Base-by-base conservation (phyloP, 129 eudicot species). In the Flaveria sonorensis region DNA sequence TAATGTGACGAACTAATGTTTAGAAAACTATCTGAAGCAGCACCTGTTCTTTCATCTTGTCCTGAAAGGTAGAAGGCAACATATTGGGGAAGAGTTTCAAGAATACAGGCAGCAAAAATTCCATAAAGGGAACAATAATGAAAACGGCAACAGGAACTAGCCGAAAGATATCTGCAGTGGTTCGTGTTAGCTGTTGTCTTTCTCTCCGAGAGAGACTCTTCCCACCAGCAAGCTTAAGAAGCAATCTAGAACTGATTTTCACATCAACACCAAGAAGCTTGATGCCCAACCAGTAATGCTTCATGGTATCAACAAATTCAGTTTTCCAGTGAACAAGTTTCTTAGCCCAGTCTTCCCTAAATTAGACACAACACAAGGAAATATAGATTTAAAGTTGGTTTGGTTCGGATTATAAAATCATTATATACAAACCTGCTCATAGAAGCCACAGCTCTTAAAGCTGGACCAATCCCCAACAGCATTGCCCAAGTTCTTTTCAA, bases 1-100 rank as follows among this genome's bases (percentile, higher is more conserved):
- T 16, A 30, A 82, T 72, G 72, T 55, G 36, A 77, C 70, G 56
- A 66, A 56, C 59, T 20, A n/a, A 56, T 57, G 77, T 32, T 71
- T 71, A 36, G 28, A 15, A 61, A 21, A 55, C 59, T 13, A 26
- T 56, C 67, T 64, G 32, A 48, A 74, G n/a, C 63, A 18, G 71
- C 42, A 92, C 99, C 99, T 95, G 97, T 72, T 95, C 99, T 85
- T 95, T 95, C 97, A 95, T 95, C 89, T 89, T 95, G 89, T 95
- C 99, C 83, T 95, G 97, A 85, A 92, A 95, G 80, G 99, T 95
- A 59, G 99, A 95, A 14, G 99, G 99, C 60, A 95, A 85, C 99
- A 95, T 95, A 86, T 95, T 91, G 80, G 99, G 99, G 63, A 95
- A 95, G 50, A 95, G 78, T 84, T 88, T 89, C 79, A 95, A 89